Conservation (phyloP, 352 stramenopile species). For the Phytophthora sojae region DNA sequence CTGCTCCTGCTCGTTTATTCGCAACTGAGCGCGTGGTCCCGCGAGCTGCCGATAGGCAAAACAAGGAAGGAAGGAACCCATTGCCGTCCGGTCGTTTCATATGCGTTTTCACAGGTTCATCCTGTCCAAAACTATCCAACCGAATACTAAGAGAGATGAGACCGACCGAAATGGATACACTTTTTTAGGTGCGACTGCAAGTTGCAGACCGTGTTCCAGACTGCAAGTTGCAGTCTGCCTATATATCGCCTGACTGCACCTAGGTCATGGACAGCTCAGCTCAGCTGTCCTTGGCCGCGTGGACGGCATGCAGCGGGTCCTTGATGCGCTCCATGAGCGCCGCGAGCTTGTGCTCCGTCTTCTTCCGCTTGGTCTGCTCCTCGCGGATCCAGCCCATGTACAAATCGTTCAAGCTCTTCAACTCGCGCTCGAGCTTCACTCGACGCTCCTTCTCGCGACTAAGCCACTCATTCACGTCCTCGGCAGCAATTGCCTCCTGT, state of each 20-base stretch:
- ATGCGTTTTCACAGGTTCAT: background rate
- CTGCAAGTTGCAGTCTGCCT: no score
- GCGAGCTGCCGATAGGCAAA: slow-evolving; percentile 7
- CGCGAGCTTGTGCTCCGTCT: slow-evolving; percentile 61
- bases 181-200: background rate
- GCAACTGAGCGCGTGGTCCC: slow-evolving; percentile 20
- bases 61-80: slow-evolving; percentile 1
- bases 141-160: background rate
- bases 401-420: slow-evolving; percentile 83
- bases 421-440: slow-evolving; percentile 75
- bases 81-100: background rate
- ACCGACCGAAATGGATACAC: background rate
- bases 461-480: slow-evolving; percentile 77
- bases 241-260: background rate
- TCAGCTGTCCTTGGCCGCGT: slow-evolving; percentile 14
- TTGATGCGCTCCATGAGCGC: slow-evolving; percentile 49
- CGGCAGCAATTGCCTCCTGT: slow-evolving; percentile 36
- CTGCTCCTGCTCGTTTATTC: slow-evolving; percentile 34
- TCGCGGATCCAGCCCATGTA: slow-evolving; percentile 89
- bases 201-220: no score
- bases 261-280: background rate
- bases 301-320: slow-evolving; percentile 13
- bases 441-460: slow-evolving; percentile 75
- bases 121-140: background rate
- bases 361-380: slow-evolving; percentile 81